Base-by-base conservation (phyloP, 208 protist species). In the Endotrypanum monterogeii region DNA sequence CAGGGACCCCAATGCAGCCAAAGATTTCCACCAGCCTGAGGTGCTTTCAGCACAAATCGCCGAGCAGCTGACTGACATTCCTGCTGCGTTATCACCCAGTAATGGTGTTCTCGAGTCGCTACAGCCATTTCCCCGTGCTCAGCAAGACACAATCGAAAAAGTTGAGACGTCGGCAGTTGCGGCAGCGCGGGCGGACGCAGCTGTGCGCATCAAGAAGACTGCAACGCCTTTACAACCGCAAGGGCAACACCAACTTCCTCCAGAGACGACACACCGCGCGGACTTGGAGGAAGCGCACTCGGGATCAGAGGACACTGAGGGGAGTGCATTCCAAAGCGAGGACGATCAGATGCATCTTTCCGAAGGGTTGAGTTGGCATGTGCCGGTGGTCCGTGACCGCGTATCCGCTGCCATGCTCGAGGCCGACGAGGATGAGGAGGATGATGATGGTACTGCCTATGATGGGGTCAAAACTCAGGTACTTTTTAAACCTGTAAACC, bases 381-480 rank as follows among this genome's bases (percentile, higher is more conserved):
- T 68, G 58, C 66, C 57, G 46, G 28, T 65, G 1, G 30, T 58
- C 11, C 37, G 67, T 25, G 37, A 37, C 54, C 30, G n/a, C 52
- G 56, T 57, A 25, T 2, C 75, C n/a, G 25, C 66, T 41, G 18
- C 50, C 30, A 46, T 39, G 32, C 46, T 57, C 0, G 66, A 54
- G 41, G 66, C 58, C 2, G 58, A 55, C 7, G 70, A 54, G 60
- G 79, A 85, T 18, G 78, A 66, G 23, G 88, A 89, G 4, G 83
- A 88, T 48, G 88, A 88, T 48, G 86, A 91, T 74, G 83, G 83
- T 41, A 88, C 83, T 50, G 72, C 87, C 30, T 96, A 86, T 66
- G 89, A 94, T 73, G 89, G 89, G 62, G 91, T 96, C 44, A 84
- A 82, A 54, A 91, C 91, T 44, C 84, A 87, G 62, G 80, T 94